Conservation (phyloP, 495 filamentous ascomycete genomes). For the Hyaloscypha bicolor region DNA sequence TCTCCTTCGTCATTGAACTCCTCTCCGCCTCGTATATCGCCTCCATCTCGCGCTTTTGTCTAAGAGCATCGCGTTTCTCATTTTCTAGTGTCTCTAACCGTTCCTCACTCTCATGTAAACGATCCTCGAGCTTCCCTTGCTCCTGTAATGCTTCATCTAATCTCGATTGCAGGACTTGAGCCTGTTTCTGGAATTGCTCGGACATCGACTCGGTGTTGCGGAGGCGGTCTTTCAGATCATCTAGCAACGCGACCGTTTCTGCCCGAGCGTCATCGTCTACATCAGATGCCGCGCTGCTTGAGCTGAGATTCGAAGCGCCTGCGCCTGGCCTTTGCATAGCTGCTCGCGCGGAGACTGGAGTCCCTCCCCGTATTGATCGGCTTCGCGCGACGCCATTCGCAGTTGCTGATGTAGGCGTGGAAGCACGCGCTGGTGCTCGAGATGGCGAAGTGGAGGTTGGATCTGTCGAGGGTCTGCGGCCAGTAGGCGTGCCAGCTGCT, state of each 20-base stretch:
- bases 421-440: conserved; percentile 26
- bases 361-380: conserved; percentile 53
- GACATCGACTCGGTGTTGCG: conserved; percentile 77
- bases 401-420: conserved; percentile 29
- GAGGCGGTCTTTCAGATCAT: conserved; percentile 81
- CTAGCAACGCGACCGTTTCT: conserved; percentile 76
- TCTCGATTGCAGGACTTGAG: conserved; percentile 79
- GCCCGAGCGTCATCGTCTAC: conserved; percentile 56
- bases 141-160: conserved; percentile 85
- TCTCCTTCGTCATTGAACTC: conserved; percentile 83
- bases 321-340: conserved; percentile 60
- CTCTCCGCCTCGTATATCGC: conserved; percentile 88
- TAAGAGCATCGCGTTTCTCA: conserved; percentile 75
- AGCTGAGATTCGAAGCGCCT: conserved; percentile 59
- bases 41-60: conserved; percentile 86
- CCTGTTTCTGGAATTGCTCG: conserved; percentile 81
- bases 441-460: conserved; percentile 24
- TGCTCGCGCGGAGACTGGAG: conserved; percentile 70
- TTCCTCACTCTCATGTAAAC: conserved; percentile 78
- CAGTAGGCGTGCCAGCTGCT: conserved; percentile 11
- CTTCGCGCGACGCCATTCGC: conserved; percentile 43
- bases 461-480: conserved; percentile 30
- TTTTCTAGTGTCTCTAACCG: conserved; percentile 75
- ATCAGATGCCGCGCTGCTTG: conserved; percentile 56
- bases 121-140: conserved; percentile 83